Evolutionary conservation across 805 yeast genomes (phyloP), one percentile per base, ranked within the genome.

Genomic region (Saccharomycopsis javanensis): DNA sequence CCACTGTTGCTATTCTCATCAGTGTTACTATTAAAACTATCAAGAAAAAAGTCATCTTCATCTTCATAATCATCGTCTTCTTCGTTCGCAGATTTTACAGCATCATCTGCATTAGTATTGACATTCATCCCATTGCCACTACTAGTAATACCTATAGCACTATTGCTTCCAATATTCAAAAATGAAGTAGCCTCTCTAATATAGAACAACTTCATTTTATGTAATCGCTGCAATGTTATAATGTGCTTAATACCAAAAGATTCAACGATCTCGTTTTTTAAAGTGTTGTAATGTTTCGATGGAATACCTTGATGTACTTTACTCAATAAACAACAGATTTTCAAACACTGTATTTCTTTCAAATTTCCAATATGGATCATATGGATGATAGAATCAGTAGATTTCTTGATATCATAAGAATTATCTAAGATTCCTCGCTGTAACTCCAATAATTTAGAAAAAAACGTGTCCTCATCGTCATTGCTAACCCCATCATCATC

Each of bases 261-360:
- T 55, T 81, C 82, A 2, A 82, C 67, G 1, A 88, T 67, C 57
- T 80, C 86, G 13, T 72, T 73, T 53, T 80, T 78, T 16, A 91
- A 65, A 4, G 64, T 63, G 3, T 77, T 81, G 62, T 78, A 77
- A 61, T 88, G 95, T 57, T 75, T 79, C 48, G 80, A 85, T 52
- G 79, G 75, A 16, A 91, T 67, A 0, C 97, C 97, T 54, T 79
- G 81, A 59, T 83, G 80, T 11, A 82, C 78, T 4, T 85, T 69
- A 1, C 88, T 78, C 0, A 86, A 77, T 20, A 89, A 63, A 5
- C 83, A 72, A 2, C 85, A 59, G 3, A 85, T 66, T 51, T 84
- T 75, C 23, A 88, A 57, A 0, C 86, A 71, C 35, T 77, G 75
- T 0, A 69, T 65, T 0, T 74, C 62, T 15, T 38, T 55, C 13